phyloP scores from a whole-genome alignment of 2,329 filamentous ascomycete species.

The Cladophialophora yegresii region DNA sequence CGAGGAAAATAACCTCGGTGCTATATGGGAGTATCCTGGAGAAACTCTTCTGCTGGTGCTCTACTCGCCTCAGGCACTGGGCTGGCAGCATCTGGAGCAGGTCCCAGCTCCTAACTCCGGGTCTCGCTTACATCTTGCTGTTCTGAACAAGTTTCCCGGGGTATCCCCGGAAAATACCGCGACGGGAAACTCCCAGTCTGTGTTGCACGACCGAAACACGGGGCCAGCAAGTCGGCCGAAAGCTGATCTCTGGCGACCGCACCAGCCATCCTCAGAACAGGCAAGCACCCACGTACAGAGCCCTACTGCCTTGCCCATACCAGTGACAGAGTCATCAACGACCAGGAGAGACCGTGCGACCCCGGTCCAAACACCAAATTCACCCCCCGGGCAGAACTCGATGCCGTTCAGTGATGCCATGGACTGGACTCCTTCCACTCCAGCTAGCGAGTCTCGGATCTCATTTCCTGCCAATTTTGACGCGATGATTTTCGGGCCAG shows the following conservation, averaged over 20 bases:
- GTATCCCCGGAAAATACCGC: neutral
- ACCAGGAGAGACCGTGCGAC: neutral
- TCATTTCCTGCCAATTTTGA: slow-evolving; percentile 12
- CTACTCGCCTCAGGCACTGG: slow-evolving; percentile 24
- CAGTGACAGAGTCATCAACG: neutral
- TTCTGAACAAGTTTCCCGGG: slow-evolving; percentile 20
- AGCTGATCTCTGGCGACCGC: neutral
- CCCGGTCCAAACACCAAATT: neutral
- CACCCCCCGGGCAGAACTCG: neutral
- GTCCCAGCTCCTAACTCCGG: neutral
- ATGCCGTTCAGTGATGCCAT: neutral
- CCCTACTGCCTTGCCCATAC: neutral
- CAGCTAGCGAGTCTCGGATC: neutral
- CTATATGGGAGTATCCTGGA: slow-evolving; percentile 32
- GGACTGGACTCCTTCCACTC: neutral
- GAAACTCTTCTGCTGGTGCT: slow-evolving; percentile 28
- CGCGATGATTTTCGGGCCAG: neutral
- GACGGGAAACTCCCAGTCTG: neutral
- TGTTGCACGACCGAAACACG: neutral
- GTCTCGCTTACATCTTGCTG: slow-evolving; percentile 22
- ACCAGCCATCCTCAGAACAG: neutral
- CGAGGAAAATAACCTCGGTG: slow-evolving; percentile 24
- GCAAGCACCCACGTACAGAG: neutral
- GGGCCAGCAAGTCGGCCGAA: neutral
- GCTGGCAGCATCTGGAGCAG: slow-evolving; percentile 20